A percentile compares a stretch with the other conserved stretches of the same genome.
Evolutionary conservation across 2,329 filamentous ascomycete species (phyloP).

Genomic region (Penicillium sp.): DNA sequence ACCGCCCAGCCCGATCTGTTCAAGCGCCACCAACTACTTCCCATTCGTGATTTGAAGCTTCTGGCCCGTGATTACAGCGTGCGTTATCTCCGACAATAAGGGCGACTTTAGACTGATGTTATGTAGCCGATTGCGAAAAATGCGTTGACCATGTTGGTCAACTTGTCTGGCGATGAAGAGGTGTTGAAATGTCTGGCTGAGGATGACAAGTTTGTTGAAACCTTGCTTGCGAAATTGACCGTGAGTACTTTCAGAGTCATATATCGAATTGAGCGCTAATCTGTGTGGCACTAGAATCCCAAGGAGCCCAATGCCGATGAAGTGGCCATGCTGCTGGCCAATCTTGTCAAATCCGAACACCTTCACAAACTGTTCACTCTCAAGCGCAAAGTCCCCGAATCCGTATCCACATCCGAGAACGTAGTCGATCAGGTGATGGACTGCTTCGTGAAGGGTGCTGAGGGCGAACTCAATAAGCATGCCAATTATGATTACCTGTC

Average conservation of each 20-base stretch:
- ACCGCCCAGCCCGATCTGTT: conserved; percentile 77
- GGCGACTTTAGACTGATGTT: conserved; percentile 8
- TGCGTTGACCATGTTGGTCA: conserved; percentile 72
- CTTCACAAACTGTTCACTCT: conserved; percentile 67
- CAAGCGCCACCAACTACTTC: conserved; percentile 74
- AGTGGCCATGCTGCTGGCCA: conserved; percentile 87
- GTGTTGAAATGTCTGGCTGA: conserved; percentile 69
- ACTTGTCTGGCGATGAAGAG: conserved; percentile 81
- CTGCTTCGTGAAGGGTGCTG: conserved; percentile 89
- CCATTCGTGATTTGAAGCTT: conserved; percentile 83
- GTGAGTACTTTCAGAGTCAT: conserved; percentile 58
- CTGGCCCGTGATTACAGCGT: conserved; percentile 80
- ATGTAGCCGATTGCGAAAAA: conserved; percentile 82
- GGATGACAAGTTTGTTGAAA: conserved; percentile 78
- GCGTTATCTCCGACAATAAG: conserved; percentile 35
- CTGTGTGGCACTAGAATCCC: conserved; percentile 25
- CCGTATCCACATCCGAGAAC: conserved; percentile 68
- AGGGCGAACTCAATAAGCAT: conserved; percentile 76
- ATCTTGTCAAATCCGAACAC: conserved; percentile 77
- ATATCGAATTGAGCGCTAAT: neutral
- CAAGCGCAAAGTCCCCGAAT: conserved; percentile 66
- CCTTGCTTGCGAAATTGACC: conserved; percentile 69
- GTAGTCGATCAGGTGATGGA: conserved; percentile 91
- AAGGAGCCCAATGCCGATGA: conserved; percentile 81
- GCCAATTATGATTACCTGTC: conserved; percentile 90